Evolutionary conservation across 2,329 filamentous ascomycete genomes (phyloP), one percentile per base, ranked within the genome.

Genomic region (Albifimbria verrucaria): DNA sequence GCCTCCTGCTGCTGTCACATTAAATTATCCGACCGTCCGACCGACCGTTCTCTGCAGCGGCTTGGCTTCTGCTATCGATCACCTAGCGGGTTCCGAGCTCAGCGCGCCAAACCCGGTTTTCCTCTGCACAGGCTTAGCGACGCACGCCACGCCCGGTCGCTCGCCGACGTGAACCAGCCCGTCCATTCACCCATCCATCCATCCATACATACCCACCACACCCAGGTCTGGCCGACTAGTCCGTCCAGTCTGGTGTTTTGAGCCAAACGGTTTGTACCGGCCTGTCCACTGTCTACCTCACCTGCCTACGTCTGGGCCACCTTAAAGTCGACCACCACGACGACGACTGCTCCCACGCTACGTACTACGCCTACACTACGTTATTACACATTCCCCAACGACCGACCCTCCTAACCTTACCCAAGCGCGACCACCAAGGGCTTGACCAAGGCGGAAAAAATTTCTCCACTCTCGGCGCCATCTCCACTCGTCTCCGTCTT

Each of bases 151-250:
- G 26, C 26, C 26, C 26, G 26, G 26, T 32, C 26, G 26, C 26
- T 15, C 9, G 26, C 26, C 26, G 26, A 32, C 26, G 26, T 43
- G 7, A 24, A 22, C 43, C 21, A 18, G 26, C 44, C 26, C 48
- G 22, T 50, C 18, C 28, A 49, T 47, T 32, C 47, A 52, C 39
- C 41, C 47, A 46, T 20, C 32, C 26, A 46, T 50, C 43, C 52
- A 57, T 53, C 54, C 42, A 52, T 42, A n/a, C 42, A 52, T 25
- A 21, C n/a, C 26, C 46, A 18, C n/a, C n/a, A n/a, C n/a, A n/a
- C n/a, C n/a, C n/a, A n/a, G n/a, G n/a, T n/a, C n/a, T n/a, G n/a
- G n/a, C n/a, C n/a, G n/a, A n/a, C n/a, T n/a, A n/a, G n/a, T n/a
- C n/a, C n/a, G n/a, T n/a, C n/a, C n/a, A n/a, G n/a, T n/a, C n/a